Evolutionary conservation across 2,329 filamentous ascomycete species (phyloP).

Genomic region (Parascedosporium putredinis): DNA sequence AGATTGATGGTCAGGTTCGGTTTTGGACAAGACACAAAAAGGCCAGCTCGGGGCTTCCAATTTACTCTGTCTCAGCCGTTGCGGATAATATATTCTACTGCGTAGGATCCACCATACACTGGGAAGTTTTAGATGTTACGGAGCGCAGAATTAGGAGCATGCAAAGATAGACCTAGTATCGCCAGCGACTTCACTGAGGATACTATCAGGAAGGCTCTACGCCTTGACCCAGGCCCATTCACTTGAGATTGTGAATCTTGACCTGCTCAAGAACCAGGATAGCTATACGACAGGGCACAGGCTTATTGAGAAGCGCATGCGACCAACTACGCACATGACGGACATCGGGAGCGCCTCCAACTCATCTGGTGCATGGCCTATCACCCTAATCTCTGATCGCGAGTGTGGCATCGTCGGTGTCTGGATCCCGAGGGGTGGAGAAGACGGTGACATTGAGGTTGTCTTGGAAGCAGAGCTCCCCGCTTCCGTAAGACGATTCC

Average conservation of each 20-base stretch:
- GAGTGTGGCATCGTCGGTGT: constrained; percentile 36
- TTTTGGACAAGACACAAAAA: constrained; percentile 46
- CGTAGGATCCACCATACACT: constrained; percentile 41
- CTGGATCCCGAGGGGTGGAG: constrained; percentile 35
- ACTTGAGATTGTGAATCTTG: constrained; percentile 42
- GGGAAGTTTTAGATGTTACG: constrained; percentile 39
- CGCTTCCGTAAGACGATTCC: constrained; percentile 46
- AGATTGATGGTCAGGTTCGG: constrained; percentile 25
- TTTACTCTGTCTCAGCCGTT: constrained; percentile 46
- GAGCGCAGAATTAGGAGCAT: constrained; percentile 40
- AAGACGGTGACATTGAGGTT: constrained; percentile 29
- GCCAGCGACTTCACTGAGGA: constrained; percentile 36
- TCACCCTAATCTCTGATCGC: constrained; percentile 39
- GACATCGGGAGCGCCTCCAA: constrained; percentile 27
- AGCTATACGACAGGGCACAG: constrained; percentile 23
- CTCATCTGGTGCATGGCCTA: constrained; percentile 21
- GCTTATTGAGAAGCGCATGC: constrained; percentile 35
- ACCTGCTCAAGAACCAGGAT: constrained; percentile 20
- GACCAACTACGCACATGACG: constrained; percentile 35
- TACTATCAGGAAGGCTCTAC: constrained; percentile 36
- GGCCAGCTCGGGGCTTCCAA: constrained; percentile 30
- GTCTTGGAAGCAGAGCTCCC: constrained; percentile 48
- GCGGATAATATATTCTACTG: constrained; percentile 47
- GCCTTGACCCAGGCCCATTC: constrained; percentile 45
- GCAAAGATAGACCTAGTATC: constrained; percentile 41